A percentile compares a stretch with the other conserved stretches of the same genome.
phyloP scores from a whole-genome alignment of 495 filamentous ascomycete genomes.

The Filosporella fistucella region DNA sequence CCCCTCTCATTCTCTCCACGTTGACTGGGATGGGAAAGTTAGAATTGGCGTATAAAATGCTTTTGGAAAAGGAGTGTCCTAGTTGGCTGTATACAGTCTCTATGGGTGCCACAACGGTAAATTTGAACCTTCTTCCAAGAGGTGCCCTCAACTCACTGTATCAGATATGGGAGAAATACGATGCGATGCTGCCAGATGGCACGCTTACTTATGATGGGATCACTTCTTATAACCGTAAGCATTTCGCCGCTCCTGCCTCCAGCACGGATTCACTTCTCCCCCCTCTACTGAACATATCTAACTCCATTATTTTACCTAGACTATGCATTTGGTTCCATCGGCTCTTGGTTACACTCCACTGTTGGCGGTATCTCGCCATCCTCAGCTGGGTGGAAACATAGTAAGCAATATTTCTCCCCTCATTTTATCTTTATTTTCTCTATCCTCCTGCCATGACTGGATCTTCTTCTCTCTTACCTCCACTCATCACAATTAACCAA shows the following conservation, averaged over 20 bases:
- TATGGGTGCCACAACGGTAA: constrained; percentile 42
- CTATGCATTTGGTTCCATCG: constrained; percentile 36
- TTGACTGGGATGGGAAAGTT: constrained; percentile 33
- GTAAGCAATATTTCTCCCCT: too few relatives aligned
- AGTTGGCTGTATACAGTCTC: constrained; percentile 48
- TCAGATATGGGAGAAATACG: constrained; percentile 55
- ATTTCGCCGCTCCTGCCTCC: too few relatives aligned
- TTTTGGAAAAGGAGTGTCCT: constrained; percentile 28
- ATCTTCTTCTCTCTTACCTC: background rate
- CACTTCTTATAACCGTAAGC: constrained; percentile 54
- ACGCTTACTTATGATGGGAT: constrained; percentile 45
- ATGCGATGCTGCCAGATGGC: constrained; percentile 44
- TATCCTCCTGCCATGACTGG: constrained; percentile 18
- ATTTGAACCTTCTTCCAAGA: too few relatives aligned
- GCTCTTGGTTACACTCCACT: constrained; percentile 11
- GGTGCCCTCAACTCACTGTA: too few relatives aligned
- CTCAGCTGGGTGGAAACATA: constrained; percentile 15
- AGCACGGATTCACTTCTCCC: too few relatives aligned
- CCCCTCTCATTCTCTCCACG: constrained; percentile 40
- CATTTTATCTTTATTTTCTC: constrained; percentile 44
- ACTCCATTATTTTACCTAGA: too few relatives aligned
- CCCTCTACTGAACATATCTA: too few relatives aligned
- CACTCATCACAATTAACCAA: too few relatives aligned
- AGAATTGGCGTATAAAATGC: constrained; percentile 26
- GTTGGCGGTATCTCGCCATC: constrained; percentile 8